These are phyloP conservation scores for Oryza brachyantha DNA, from an alignment of 176 grass and related monocot genomes.

Conservation along the genomic window DNA sequence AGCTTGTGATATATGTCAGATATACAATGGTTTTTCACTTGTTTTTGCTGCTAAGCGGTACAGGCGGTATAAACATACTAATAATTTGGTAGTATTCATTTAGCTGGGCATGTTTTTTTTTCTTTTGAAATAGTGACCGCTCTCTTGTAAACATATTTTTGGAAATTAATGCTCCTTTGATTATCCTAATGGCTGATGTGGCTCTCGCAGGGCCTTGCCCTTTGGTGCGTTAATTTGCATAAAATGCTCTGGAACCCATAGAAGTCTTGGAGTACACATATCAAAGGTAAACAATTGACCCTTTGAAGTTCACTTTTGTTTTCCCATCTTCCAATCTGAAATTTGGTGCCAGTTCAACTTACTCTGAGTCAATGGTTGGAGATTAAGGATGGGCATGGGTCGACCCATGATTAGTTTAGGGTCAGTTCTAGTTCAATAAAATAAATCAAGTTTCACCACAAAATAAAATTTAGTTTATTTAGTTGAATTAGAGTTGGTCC, in stretches of 20 bases:
- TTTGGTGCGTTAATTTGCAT: conserved; percentile 94
- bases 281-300: conserved; percentile 43
- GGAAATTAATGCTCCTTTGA: not conserved
- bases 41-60: too few relatives aligned
- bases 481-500: too few relatives aligned
- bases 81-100: not conserved
- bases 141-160: not conserved
- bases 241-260: conserved; percentile 91
- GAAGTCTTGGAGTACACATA: conserved; percentile 96
- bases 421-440: too few relatives aligned
- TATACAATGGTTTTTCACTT: not conserved
- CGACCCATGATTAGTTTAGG: too few relatives aligned
- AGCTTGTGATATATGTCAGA: not conserved
- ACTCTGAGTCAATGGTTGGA: not conserved
- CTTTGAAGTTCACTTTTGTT: not conserved
- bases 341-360: not conserved
- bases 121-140: not conserved
- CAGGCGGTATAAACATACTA: too few relatives aligned
- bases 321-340: not conserved
- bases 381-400: too few relatives aligned
- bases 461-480: too few relatives aligned
- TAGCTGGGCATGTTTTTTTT: not conserved
- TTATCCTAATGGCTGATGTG: conserved; percentile 12
- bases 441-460: too few relatives aligned
- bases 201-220: conserved; percentile 55